A percentile compares a stretch with the other conserved stretches of the same genome.
Conservation (phyloP, 345 rosid species). For the Eucalyptus virginea region DNA sequence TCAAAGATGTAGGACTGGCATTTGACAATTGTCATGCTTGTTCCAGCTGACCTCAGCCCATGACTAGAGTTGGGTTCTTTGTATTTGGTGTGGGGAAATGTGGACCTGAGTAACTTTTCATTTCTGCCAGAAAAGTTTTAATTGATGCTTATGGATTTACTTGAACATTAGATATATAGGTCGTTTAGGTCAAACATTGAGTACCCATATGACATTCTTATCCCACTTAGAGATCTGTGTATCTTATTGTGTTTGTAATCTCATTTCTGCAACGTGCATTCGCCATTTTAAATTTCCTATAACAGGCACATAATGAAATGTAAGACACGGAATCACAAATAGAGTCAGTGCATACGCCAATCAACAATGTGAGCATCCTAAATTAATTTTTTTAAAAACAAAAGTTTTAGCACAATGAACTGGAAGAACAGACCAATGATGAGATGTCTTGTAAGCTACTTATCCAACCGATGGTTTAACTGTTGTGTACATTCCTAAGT, state of each 20-base stretch:
- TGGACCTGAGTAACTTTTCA: not conserved
- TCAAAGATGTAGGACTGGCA: not conserved
- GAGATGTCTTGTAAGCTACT: not conserved
- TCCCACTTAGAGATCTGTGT: not conserved
- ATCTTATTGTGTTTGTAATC: not conserved
- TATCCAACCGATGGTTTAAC: not conserved
- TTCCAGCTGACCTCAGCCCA: not conserved
- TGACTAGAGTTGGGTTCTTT: not conserved
- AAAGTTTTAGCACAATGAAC: not conserved
- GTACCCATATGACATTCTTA: not conserved
- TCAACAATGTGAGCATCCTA: not conserved
- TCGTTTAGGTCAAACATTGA: not conserved
- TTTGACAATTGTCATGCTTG: not conserved
- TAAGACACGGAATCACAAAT: not conserved
- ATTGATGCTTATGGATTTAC: not conserved
- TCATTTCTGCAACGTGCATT: not conserved
- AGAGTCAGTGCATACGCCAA: not conserved
- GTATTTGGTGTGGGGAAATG: not conserved
- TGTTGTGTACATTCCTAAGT: not conserved
- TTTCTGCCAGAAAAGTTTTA: not conserved
- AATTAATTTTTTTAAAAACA: not conserved
- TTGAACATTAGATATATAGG: not conserved
- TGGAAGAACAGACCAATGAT: not conserved
- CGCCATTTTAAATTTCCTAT: not conserved
- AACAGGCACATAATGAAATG: not conserved